A percentile compares a stretch with the other conserved stretches of the same genome.
Conservation (phyloP, 2,329 filamentous ascomycete species). For the Botrytis fragariae region DNA sequence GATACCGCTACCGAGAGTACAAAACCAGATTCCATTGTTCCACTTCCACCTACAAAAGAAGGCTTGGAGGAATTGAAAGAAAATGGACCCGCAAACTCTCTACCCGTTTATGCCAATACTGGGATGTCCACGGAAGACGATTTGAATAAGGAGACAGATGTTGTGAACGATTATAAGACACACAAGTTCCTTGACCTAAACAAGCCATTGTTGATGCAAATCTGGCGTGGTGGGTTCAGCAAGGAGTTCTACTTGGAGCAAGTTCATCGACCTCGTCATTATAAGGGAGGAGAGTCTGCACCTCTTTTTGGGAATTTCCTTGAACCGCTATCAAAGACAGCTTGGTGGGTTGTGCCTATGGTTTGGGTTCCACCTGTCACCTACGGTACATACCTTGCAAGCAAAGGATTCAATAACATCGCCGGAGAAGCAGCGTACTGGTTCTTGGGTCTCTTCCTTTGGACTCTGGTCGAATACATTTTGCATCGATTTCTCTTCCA, state of each 20-base stretch:
- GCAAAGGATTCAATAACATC: conserved; percentile 54
- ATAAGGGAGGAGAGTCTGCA: conserved; percentile 87
- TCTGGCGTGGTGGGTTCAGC: conserved; percentile 82
- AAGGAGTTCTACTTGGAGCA: conserved; percentile 98
- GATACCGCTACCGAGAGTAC: conserved; percentile 41
- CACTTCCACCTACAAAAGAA: conserved; percentile 49
- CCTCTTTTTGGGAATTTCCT: conserved; percentile 97
- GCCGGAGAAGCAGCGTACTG: conserved; percentile 59
- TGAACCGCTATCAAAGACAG: conserved; percentile 93
- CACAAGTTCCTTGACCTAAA: conserved; percentile 93
- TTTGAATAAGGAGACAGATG: conserved; percentile 80
- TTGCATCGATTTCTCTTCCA: conserved; percentile 93
- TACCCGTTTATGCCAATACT: conserved; percentile 58
- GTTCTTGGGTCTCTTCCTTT: conserved; percentile 69
- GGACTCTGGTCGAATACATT: conserved; percentile 87
- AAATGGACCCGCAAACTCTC: conserved; percentile 37
- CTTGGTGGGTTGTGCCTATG: conserved; percentile 86
- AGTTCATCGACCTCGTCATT: conserved; percentile 92
- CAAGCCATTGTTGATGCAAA: conserved; percentile 79
- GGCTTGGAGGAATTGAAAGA: conserved; percentile 48
- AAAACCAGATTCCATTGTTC: conserved; percentile 46
- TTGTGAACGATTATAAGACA: conserved; percentile 70
- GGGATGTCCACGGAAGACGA: conserved; percentile 91
- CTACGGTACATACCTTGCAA: conserved; percentile 69
- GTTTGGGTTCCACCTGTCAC: conserved; percentile 79